phyloP scores from a whole-genome alignment of 2,329 filamentous ascomycete species.

The Clonostachys sp. region DNA sequence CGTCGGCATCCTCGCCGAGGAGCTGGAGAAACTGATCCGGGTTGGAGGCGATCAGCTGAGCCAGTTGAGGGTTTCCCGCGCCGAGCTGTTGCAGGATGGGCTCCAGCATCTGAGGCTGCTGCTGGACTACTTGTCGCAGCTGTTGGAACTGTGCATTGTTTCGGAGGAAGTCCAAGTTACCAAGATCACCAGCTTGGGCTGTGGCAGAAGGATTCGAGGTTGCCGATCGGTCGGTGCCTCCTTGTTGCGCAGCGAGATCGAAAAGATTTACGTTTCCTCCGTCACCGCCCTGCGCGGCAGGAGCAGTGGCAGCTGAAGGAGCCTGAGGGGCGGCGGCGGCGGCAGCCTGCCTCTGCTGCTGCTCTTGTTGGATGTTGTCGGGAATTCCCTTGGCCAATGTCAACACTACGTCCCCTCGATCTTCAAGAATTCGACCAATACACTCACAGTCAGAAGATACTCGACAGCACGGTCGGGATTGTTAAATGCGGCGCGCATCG shows the following conservation, averaged over 20 bases:
- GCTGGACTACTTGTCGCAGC: slow-evolving; percentile 92
- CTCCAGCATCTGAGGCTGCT: slow-evolving; percentile 97
- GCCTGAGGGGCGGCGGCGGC: slow-evolving; percentile 36
- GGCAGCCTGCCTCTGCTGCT: slow-evolving; percentile 43
- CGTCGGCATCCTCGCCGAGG: slow-evolving; percentile 81
- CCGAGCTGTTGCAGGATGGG: slow-evolving; percentile 95
- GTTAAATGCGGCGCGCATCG: slow-evolving; percentile 94
- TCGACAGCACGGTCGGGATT: slow-evolving; percentile 97
- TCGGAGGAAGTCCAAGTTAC: slow-evolving; percentile 87
- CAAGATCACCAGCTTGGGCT: slow-evolving; percentile 50
- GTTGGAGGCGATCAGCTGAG: slow-evolving; percentile 85
- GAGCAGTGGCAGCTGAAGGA: slow-evolving; percentile 22
- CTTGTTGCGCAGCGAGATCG: slow-evolving; percentile 80
- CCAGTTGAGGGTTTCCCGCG: slow-evolving; percentile 89
- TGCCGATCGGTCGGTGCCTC: slow-evolving; percentile 37
- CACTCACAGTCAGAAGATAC: slow-evolving; percentile 79
- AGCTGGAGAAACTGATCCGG: slow-evolving; percentile 91
- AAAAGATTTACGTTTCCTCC: slow-evolving; percentile 81
- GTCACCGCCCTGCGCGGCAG: slow-evolving; percentile 37
- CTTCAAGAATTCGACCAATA: not conserved
- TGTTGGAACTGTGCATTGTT: slow-evolving; percentile 98
- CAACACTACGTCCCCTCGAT: not conserved
- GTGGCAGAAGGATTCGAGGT: slow-evolving; percentile 45
- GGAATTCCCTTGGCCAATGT: slow-evolving; percentile 74
- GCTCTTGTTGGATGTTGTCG: slow-evolving; percentile 72